Conservation (phyloP, 2,329 filamentous ascomycete species). For the Aspergillus puulaauensis region DNA sequence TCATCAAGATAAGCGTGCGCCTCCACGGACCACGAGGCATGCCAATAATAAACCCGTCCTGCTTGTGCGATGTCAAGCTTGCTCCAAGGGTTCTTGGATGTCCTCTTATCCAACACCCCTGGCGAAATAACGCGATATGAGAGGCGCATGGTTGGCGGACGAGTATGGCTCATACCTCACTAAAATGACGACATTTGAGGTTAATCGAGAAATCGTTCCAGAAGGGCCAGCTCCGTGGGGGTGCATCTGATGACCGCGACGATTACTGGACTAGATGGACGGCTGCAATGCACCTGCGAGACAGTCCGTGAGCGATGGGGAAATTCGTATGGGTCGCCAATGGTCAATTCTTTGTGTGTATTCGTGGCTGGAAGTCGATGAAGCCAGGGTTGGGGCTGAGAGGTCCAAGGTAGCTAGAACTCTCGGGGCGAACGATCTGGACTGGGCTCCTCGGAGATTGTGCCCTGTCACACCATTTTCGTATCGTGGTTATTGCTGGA, state of each 20-base stretch:
- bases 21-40: background rate
- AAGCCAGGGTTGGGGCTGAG: background rate
- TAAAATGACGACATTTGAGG: slow-evolving; percentile 11
- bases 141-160: background rate
- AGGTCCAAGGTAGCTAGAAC: background rate
- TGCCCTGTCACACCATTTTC: no score
- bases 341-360: background rate
- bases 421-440: background rate
- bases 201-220: slow-evolving; percentile 1
- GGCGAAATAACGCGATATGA: background rate
- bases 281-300: background rate
- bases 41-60: slow-evolving; percentile 2
- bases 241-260: background rate
- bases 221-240: background rate
- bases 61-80: background rate
- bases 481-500: no score
- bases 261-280: background rate
- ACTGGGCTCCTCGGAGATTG: background rate
- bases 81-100: slow-evolving; percentile 6
- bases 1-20: slow-evolving; percentile 5
- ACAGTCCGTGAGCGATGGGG: background rate
- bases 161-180: slow-evolving; percentile 6
- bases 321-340: background rate
- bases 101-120: background rate
- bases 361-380: background rate